Evolutionary conservation across 257 asterid species (phyloP).

Genomic region (Gentiana dahurica): DNA sequence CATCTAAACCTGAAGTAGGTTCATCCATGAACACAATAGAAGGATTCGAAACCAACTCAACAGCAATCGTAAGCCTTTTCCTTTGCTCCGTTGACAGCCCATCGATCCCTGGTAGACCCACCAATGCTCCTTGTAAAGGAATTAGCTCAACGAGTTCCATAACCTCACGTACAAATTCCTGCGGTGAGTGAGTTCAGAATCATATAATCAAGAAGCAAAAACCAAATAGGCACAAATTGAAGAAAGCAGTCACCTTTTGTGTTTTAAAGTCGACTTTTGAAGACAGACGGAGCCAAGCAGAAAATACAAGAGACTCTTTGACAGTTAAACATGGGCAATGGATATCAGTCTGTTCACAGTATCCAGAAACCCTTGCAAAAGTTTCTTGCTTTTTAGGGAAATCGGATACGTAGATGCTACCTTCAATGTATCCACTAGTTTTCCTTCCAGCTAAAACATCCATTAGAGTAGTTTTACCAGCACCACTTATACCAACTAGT

Average conservation of each 20-base stretch:
- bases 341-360: constrained; percentile 87
- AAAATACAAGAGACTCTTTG: constrained; percentile 72
- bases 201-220: background rate
- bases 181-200: constrained; percentile 9
- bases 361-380: constrained; percentile 94
- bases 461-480: constrained; percentile 96
- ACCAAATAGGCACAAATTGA: background rate
- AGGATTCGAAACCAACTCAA: constrained; percentile 90
- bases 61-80: constrained; percentile 86
- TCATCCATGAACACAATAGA: constrained; percentile 91
- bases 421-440: constrained; percentile 84
- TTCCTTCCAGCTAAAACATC: constrained; percentile 94
- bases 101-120: constrained; percentile 87
- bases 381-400: constrained; percentile 83
- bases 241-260: constrained; percentile 46
- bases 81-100: constrained; percentile 93
- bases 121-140: constrained; percentile 72
- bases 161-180: constrained; percentile 88
- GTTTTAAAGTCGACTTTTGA: constrained; percentile 54
- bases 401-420: constrained; percentile 64
- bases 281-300: constrained; percentile 79
- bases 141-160: constrained; percentile 90
- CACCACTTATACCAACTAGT: constrained; percentile 91
- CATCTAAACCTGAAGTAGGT: constrained; percentile 94
- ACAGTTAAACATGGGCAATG: constrained; percentile 91